Base-by-base conservation (phyloP, 1,139 yeast genomes). In the Kluyveromyces sp. region DNA sequence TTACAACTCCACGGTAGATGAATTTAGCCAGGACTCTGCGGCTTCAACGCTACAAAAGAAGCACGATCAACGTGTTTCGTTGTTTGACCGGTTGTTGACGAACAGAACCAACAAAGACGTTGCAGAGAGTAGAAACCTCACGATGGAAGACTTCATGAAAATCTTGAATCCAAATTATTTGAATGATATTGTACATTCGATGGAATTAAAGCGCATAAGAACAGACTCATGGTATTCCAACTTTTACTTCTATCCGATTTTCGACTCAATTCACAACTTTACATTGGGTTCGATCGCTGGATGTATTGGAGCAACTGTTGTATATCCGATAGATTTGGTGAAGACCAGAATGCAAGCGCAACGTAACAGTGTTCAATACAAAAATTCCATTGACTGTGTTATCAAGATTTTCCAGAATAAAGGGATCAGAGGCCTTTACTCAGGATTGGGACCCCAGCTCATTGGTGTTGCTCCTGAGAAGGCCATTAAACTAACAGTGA, bases 301-400 rank as follows among this genome's bases (percentile, higher is more conserved):
- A 48, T 94, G 96, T 60, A 81, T 92, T 66, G 98, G 98, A 54
- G 97, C 98, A 20, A 86, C 96, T 8, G 88, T 84, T n/a, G 98
- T 92, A 37, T 92, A 92, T 63, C 98, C 98, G 36, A 92, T 92
- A 56, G 98, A 92, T 68, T 74, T 92, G 64, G 92, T 92, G 53
- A 92, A 92, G 70, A 92, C 98, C 3, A 78, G 97, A 65, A 87
- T 92, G 95, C 98, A 92, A 68, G 95, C 95, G 51, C 97, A 92
- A 69, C 78, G 88, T 55, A 76, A 80, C 49, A 66, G 70, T 17
- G 71, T 82, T 34, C 63, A 67, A 40, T 92, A 92, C 67, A 78
- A 77, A 52, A 88, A 85, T 60, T 88, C 96, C 7, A 50, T 80
- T 26, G 97, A 92, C 63, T 92, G 97, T 67, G 82, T 88, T 64